Percentiles rank a stretch among this genome's conserved stretches.
These are phyloP conservation scores for Mangifera indica DNA, from an alignment of 345 rosid genomes.

Conservation along the genomic window DNA sequence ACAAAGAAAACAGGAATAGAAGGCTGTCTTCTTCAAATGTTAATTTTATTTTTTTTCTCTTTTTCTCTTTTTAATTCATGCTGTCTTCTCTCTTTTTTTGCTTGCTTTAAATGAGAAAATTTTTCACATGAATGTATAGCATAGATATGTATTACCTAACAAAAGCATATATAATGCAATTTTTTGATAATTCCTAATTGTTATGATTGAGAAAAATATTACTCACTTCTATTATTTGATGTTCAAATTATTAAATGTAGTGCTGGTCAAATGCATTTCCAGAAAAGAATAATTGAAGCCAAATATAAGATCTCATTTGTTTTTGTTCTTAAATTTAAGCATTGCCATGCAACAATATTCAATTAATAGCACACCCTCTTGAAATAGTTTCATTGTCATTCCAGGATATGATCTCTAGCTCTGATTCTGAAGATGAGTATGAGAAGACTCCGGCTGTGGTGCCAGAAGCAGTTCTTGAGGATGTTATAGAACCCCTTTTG, in stretches of 20 bases:
- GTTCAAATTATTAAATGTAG: not conserved
- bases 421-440: slow-evolving; percentile 61
- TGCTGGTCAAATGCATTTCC: not conserved
- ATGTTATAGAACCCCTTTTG: slow-evolving; percentile 48
- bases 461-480: slow-evolving; percentile 34
- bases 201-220: not conserved
- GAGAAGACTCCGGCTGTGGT: slow-evolving; percentile 16
- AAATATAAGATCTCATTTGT: not conserved
- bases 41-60: not conserved
- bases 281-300: not conserved
- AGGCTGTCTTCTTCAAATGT: slow-evolving; percentile 7
- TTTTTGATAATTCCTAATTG: not conserved
- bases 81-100: slow-evolving; percentile 6
- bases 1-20: not conserved
- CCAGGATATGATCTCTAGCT: slow-evolving; percentile 51
- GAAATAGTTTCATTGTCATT: slow-evolving; percentile 23
- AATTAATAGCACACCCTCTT: slow-evolving; percentile 1
- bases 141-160: not conserved
- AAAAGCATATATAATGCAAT: not conserved
- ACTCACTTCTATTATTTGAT: not conserved
- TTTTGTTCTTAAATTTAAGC: not conserved
- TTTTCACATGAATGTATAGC: not conserved
- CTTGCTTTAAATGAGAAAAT: not conserved
- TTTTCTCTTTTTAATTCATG: too few species aligned
- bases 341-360: not conserved